Percentiles rank a stretch among this genome's conserved stretches.
Conservation (phyloP, 2,329 filamentous ascomycete species). For the Aspergillus novofumigatus region DNA sequence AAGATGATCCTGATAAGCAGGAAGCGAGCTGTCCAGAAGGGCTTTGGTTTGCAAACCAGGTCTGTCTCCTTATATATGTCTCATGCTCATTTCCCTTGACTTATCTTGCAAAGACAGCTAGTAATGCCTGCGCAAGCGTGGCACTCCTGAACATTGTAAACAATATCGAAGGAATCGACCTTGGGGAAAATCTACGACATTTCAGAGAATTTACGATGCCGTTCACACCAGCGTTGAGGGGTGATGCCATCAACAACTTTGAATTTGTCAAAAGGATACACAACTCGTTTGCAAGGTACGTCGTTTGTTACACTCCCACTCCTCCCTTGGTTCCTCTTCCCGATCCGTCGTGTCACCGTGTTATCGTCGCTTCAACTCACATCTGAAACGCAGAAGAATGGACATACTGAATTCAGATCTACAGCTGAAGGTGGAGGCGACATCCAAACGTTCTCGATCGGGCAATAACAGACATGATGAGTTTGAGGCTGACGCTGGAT, state of each 20-base stretch:
- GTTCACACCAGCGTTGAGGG: constrained; percentile 69
- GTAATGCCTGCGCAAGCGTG: constrained; percentile 87
- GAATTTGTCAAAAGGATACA: constrained; percentile 75
- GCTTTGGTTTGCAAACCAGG: constrained; percentile 94
- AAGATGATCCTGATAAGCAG: constrained; percentile 50
- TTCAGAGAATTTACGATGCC: constrained; percentile 70
- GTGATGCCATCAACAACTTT: constrained; percentile 69
- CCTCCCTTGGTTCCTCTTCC: not conserved
- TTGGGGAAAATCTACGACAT: constrained; percentile 64
- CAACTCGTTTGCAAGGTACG: constrained; percentile 76
- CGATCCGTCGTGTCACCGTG: not conserved
- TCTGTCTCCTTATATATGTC: constrained; percentile 31
- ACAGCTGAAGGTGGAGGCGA: constrained; percentile 48
- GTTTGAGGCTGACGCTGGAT: constrained; percentile 59
- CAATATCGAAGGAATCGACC: constrained; percentile 64
- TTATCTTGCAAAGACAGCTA: constrained; percentile 57
- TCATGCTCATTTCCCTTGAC: constrained; percentile 2
- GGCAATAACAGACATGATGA: constrained; percentile 40
- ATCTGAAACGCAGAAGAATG: constrained; percentile 52
- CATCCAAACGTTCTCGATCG: constrained; percentile 32
- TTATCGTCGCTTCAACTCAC: constrained; percentile 4
- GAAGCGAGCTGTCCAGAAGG: constrained; percentile 56
- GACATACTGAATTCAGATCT: constrained; percentile 73
- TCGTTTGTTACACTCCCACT: constrained; percentile 4
- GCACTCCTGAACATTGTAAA: constrained; percentile 91